Evolutionary conservation across 345 rosid species (phyloP), one percentile per base, ranked within the genome.

Genomic region (Citrus medica): DNA sequence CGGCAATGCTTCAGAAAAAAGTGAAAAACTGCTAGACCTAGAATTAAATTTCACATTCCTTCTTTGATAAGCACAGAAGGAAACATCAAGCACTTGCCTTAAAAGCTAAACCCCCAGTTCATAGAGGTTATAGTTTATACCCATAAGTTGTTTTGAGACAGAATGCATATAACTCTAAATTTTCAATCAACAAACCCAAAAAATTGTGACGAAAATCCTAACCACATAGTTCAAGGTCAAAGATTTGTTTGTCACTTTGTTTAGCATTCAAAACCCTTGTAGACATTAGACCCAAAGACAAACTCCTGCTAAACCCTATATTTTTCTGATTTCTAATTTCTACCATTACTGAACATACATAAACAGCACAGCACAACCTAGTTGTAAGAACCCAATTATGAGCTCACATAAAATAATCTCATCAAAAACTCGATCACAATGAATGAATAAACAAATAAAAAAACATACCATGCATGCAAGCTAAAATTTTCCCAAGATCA

Each of bases 401-500:
- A 13, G 16, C 33, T 30, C 32, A 48, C 46, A 37, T 30, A 24
- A 51, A 19, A 75, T 40, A 7, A 9, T 35, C 27, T 19, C 27
- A 2, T 19, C 64, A 14, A 69, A 64, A 14, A 14, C 6, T 48
- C 35, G 16, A 40, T 37, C 12, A 24, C 6, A 32, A 53, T 40
- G 27, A 56, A 22, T 6, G 8, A 37, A 30, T 24, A 2, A 22
- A 5, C 1, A 28, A 17, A 14, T 4, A 28, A 17, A 17, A 74
- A 66, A 25, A 83, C 37, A 30, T 72, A 91, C 95, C 97, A 73
- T 91, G 95, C 93, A 91, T 90, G 80, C 95, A 91, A 55, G 91
- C 92, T 82, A 93, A 82, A 35, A 93, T 89, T 69, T 91, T 91
- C 40, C 92, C 95, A 42, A 91, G 93, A 84, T 93, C 95, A 81